Evolutionary conservation across 371 early-diverging fungal genomes (phyloP), one percentile per base, ranked within the genome.

Genomic region (Circinella minor): DNA sequence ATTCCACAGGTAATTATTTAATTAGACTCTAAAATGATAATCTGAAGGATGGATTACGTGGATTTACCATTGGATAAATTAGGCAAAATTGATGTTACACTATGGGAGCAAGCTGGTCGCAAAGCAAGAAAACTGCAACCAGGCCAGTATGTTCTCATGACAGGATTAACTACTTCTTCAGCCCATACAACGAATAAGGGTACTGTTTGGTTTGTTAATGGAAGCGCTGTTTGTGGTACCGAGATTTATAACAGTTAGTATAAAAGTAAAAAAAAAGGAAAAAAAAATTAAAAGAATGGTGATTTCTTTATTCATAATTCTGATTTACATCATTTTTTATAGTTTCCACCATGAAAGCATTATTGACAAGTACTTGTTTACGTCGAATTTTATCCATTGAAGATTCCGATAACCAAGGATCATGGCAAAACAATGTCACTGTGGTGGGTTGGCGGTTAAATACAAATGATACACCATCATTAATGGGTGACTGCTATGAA

Each of bases 181-280:
- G n/a, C 17, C 1, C 14, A 51, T 3, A 4, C n/a, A 0, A 17
- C 51, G 0, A 6, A 51, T 9, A 71, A 70, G 2, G 73, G 73
- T 10, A 43, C 72, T 6, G 60, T 72, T 17, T 83, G 83, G 83
- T 83, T 77, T 66, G 75, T 83, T 60, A 83, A 83, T 61, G 83
- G 83, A 37, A 83, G 83, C 61, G 68, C 27, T 38, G 65, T 74
- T 1, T 77, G 75, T 36, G 78, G 77, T 18, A 83, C 83, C 6
- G 74, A 72, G 34, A 67, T 77, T 1, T 77, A 69, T 63, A 83
- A 83, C 36, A 66, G 83, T 81, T 77, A 75, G 69, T 5, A 51
- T 13, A 14, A 51, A n/a, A 13, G n/a, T 17, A 34, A 27, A 13
- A 57, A 57, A 57, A 55, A 34, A 20, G 5, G 3, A 13, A 57